Percentiles rank a stretch among this genome's conserved stretches.
These are phyloP conservation scores for Halenospora varia DNA, from an alignment of 495 filamentous ascomycete genomes.

Conservation along the genomic window DNA sequence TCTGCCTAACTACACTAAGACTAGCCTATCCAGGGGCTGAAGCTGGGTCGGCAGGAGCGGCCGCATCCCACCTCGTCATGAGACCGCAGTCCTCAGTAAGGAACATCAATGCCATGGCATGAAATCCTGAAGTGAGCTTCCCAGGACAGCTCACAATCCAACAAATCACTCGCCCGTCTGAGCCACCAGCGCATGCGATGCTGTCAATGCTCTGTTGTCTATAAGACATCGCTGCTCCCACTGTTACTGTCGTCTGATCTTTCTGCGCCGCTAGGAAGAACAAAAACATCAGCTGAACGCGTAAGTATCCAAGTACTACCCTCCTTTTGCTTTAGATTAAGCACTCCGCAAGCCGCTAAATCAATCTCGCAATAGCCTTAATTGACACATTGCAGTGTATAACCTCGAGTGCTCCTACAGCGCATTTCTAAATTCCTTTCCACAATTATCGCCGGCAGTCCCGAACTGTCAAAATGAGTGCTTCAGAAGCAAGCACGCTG, in stretches of 20 bases:
- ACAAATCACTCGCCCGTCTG: constrained; percentile 22
- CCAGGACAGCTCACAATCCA: constrained; percentile 16
- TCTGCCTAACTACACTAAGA: background rate
- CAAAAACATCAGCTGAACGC: constrained; percentile 7
- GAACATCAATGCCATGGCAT: constrained; percentile 2
- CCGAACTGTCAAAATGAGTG: constrained; percentile 19
- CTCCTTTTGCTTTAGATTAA: constrained; percentile 9
- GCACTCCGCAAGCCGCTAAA: constrained; percentile 1
- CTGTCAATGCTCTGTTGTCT: background rate
- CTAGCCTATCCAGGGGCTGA: background rate
- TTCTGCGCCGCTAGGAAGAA: too few species aligned
- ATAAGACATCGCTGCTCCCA: background rate
- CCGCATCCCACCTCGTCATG: background rate
- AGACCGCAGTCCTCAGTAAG: background rate
- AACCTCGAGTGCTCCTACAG: constrained; percentile 1
- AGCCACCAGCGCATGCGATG: background rate
- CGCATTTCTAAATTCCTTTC: background rate
- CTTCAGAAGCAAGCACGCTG: constrained; percentile 20
- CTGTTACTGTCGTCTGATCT: too few species aligned
- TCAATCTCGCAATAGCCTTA: constrained; percentile 6
- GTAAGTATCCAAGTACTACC: constrained; percentile 6
- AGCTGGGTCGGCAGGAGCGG: too few species aligned
- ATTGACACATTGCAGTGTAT: constrained; percentile 17
- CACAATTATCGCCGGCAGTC: background rate
- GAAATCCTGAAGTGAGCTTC: constrained; percentile 13